phyloP scores from a whole-genome alignment of 179 eudicot genomes.

The Camellia oleifera region DNA sequence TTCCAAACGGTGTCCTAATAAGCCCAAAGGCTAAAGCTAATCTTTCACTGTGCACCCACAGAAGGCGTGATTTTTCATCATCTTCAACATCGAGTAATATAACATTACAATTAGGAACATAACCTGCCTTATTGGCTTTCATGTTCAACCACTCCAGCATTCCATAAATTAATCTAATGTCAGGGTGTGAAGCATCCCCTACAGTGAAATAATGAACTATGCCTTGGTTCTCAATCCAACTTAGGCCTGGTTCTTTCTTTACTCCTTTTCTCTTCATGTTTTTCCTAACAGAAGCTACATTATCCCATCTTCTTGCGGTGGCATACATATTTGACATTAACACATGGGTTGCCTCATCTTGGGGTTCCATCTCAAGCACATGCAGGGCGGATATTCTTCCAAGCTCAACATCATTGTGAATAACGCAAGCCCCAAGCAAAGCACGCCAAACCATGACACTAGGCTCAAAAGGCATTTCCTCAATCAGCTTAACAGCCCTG shows the following conservation, averaged over 20 bases:
- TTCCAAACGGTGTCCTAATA: conserved; percentile 19
- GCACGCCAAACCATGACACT: conserved; percentile 25
- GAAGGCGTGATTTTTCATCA: conserved; percentile 14
- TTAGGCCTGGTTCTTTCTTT: conserved; percentile 28
- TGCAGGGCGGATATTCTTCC: conserved; percentile 13
- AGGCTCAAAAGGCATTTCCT: conserved; percentile 22
- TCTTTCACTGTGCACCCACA: conserved; percentile 28
- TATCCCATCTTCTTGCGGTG: conserved; percentile 22
- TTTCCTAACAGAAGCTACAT: conserved; percentile 22
- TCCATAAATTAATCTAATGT: conserved; percentile 11
- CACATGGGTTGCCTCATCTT: conserved; percentile 19
- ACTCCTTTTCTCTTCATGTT: conserved; percentile 23
- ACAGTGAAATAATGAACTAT: conserved; percentile 21
- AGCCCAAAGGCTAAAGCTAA: conserved; percentile 27
- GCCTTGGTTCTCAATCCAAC: conserved; percentile 24
- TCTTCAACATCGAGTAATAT: conserved; percentile 20
- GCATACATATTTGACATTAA: conserved; percentile 27
- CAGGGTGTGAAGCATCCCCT: conserved; percentile 23
- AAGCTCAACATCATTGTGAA: conserved; percentile 20
- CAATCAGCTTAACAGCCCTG: conserved; percentile 21
- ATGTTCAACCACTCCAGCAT: conserved; percentile 25
- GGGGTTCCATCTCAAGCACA: conserved; percentile 28
- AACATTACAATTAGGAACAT: conserved; percentile 17
- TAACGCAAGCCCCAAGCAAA: conserved; percentile 22
- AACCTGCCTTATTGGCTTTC: conserved; percentile 24